Base-by-base conservation (phyloP, 345 rosid species). In the Rhodamnia argentea region DNA sequence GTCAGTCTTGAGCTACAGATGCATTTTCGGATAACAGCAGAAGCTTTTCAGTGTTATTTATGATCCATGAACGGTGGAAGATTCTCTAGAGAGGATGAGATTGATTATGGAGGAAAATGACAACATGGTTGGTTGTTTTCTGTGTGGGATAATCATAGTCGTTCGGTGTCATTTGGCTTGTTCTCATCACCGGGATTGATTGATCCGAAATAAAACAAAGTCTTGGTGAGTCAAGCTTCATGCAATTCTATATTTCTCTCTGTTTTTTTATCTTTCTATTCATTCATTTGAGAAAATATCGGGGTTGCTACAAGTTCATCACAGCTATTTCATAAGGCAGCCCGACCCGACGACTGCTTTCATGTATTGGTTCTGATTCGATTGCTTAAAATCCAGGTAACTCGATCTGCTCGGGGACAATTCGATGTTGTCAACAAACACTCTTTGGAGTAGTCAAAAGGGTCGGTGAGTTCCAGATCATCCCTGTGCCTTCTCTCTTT, bases 231-330 rank as follows among this genome's bases (percentile, higher is more conserved):
- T 64, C 44, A 1, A 9, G 23, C 24, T 64, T 64, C 18, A 32
- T 32, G 0, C 0, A 32, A 0, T 32, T 64, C 6, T 9, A 16
- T 9, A 12, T 32, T 64, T 64, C 0, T 64, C 1, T 37, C 11
- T 32, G 0, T 64, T 32, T 51, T 51, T 50, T 13, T 11, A 15
- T 0, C 29, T 29, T 15, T 4, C 32, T 29, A 16, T 64, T 64
- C 44, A 8, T 29, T 32, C 0, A 64, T 16, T 32, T 32, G 37
- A 14, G 24, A 64, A 64, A 29, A 29, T 0, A 64, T 29, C 0
- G 0, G 0, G 44, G 76, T 42, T 9, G 3, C 32, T 32, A 64
- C 44, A 8, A 16, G 76, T 64, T 29, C 76, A 32, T 64, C 29
- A 0, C 23, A 32, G 0, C 37, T 32, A 32, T 64, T 32, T 64